Evolutionary conservation across 2,329 filamentous ascomycete genomes (phyloP).

Genomic region (Penicillium sp.): DNA sequence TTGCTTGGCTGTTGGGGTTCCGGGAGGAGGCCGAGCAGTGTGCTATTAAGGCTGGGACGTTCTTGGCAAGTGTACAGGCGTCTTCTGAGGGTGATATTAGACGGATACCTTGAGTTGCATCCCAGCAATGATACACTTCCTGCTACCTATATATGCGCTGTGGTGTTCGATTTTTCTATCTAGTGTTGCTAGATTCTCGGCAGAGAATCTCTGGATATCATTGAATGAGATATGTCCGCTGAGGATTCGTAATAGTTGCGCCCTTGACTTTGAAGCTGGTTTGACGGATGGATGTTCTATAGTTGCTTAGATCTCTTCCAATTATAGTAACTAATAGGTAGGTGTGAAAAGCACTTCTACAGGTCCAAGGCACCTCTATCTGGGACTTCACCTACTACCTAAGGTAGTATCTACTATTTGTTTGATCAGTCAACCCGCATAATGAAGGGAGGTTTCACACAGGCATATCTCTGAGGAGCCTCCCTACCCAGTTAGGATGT

Average conservation of each 20-base stretch:
- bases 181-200: neutral
- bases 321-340: too few relatives aligned
- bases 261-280: neutral
- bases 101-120: constrained; percentile 2
- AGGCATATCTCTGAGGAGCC: too few relatives aligned
- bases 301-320: too few relatives aligned
- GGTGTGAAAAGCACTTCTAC: neutral
- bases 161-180: neutral
- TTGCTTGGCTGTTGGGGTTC: constrained; percentile 7
- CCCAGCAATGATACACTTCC: neutral
- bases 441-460: too few relatives aligned
- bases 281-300: neutral
- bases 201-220: too few relatives aligned
- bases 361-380: neutral
- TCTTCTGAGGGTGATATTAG: neutral
- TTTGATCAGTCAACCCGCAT: neutral
- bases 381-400: too few relatives aligned
- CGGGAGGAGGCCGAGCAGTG: constrained; percentile 7
- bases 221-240: too few relatives aligned
- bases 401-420: too few relatives aligned
- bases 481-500: neutral
- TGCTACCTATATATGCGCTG: too few relatives aligned
- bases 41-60: constrained; percentile 1
- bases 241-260: neutral
- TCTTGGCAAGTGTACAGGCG: constrained; percentile 3